Evolutionary conservation across 345 rosid genomes (phyloP).

Genomic region (Dovyalis caffra): DNA sequence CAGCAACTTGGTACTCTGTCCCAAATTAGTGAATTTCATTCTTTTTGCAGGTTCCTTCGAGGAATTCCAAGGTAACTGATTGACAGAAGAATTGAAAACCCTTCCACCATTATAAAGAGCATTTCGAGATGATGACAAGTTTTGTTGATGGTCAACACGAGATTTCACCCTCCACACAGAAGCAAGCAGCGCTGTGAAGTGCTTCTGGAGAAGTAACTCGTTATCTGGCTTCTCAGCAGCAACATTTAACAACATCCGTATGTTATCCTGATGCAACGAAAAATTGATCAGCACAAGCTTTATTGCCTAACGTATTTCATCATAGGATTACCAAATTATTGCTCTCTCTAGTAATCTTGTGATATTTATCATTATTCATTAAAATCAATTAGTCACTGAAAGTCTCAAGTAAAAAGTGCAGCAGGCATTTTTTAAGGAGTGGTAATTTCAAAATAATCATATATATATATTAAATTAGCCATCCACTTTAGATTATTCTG

Average conservation of each 20-base stretch:
- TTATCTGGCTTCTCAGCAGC: slow-evolving; percentile 75
- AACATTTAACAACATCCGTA: slow-evolving; percentile 64
- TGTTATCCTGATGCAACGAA: slow-evolving; percentile 67
- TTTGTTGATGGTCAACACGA: slow-evolving; percentile 28
- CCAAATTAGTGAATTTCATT: slow-evolving; percentile 53
- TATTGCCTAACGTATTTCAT: neutral
- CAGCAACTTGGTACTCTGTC: slow-evolving; percentile 49
- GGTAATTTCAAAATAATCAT: neutral
- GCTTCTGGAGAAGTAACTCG: slow-evolving; percentile 89
- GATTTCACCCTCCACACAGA: slow-evolving; percentile 66
- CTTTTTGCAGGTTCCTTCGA: slow-evolving; percentile 42
- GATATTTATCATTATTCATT: neutral
- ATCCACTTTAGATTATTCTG: neutral
- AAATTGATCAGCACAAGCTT: slow-evolving; percentile 23
- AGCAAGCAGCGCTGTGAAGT: slow-evolving; percentile 81
- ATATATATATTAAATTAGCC: neutral
- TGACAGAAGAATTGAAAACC: slow-evolving; percentile 37
- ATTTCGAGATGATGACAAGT: slow-evolving; percentile 39
- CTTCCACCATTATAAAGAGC: slow-evolving; percentile 51
- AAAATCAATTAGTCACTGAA: neutral
- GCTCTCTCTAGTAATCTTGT: neutral
- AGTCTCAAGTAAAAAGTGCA: neutral
- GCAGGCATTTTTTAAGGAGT: neutral
- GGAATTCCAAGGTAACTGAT: slow-evolving; percentile 35
- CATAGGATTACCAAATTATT: neutral